Evolutionary conservation across 148 eudicot genomes (phyloP), one percentile per base, ranked within the genome.

Genomic region (Rhododendron molle): DNA sequence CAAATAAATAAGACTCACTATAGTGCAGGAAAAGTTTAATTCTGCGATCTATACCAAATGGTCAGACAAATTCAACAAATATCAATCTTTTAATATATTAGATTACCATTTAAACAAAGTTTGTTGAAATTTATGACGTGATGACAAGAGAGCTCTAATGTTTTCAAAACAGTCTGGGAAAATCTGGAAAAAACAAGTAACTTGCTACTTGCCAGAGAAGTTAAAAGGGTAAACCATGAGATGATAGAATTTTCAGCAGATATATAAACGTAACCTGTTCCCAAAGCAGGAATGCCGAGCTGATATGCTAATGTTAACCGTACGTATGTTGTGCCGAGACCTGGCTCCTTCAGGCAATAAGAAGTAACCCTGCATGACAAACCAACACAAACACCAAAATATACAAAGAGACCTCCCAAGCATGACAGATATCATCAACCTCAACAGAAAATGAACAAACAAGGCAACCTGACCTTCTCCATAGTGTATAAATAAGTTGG

Each of bases 241-340:
- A 30, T 4, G 18, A 28, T 18, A 50, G 18, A 32, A 73, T 73
- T 20, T 73, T 65, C 32, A 50, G 47, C 30, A 49, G 36, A 54
- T 4, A 49, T 21, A 79, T 23, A 18, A 58, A 36, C 32, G 58
- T 82, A 65, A 95, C 99, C 99, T 93, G 95, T 96, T 96, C 38
- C 99, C 98, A 87, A 95, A 96, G 94, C 99, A 96, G 44, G 95
- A 88, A 89, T 96, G 98, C 71, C 93, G 90, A 76, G 99, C 97
- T 87, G 99, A 95, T 88, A 96, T 95, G 92, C 97, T 96, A 82
- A 96, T 89, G 86, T 96, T 96, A 84, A 90, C 87, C 56, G 95
- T 94, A 72, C 85, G 92, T 78, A 96, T 94, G 81, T 90, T 89
- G 83, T 96, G 99, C 85, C 86, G 94, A 88, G 91, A 85, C 87